Percentiles rank a stretch among this genome's conserved stretches.
phyloP scores from a whole-genome alignment of 345 rosid genomes.

The Moricandia arvensis region DNA sequence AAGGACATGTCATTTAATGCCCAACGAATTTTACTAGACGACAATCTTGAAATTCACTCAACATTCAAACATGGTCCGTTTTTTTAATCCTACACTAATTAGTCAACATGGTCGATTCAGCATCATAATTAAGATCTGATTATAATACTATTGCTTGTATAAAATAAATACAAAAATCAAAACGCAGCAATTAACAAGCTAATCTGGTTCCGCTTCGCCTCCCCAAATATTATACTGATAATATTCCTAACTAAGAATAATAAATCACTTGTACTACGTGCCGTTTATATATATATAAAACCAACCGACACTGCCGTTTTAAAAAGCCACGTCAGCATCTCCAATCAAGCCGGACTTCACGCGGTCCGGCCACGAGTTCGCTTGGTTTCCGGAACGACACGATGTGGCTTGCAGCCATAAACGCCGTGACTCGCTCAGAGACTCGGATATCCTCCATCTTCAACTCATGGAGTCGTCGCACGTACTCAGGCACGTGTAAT shows the following conservation, averaged over 20 bases:
- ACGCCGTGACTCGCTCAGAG: slow-evolving; percentile 85
- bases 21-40: slow-evolving; percentile 10
- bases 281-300: slow-evolving; percentile 1
- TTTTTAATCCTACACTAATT: not conserved
- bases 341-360: slow-evolving; percentile 78
- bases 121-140: not conserved
- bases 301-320: not conserved
- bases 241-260: slow-evolving; percentile 5
- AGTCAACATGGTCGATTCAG: not conserved
- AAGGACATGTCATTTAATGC: slow-evolving; percentile 23
- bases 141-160: not conserved
- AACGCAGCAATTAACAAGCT: slow-evolving; percentile 18
- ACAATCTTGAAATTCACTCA: slow-evolving; percentile 31
- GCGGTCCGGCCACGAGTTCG: slow-evolving; percentile 56
- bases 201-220: slow-evolving; percentile 41
- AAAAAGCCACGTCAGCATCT: slow-evolving; percentile 44
- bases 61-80: not conserved
- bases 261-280: slow-evolving; percentile 25
- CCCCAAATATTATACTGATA: slow-evolving; percentile 20
- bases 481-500: slow-evolving; percentile 77
- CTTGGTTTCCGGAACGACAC: slow-evolving; percentile 76
- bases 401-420: slow-evolving; percentile 88
- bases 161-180: slow-evolving; percentile 5
- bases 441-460: slow-evolving; percentile 83
- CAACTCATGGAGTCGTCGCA: slow-evolving; percentile 72